A percentile compares a stretch with the other conserved stretches of the same genome.
phyloP scores from a whole-genome alignment of 371 early-diverging fungal genomes.

The Fennellomyces sp. region DNA sequence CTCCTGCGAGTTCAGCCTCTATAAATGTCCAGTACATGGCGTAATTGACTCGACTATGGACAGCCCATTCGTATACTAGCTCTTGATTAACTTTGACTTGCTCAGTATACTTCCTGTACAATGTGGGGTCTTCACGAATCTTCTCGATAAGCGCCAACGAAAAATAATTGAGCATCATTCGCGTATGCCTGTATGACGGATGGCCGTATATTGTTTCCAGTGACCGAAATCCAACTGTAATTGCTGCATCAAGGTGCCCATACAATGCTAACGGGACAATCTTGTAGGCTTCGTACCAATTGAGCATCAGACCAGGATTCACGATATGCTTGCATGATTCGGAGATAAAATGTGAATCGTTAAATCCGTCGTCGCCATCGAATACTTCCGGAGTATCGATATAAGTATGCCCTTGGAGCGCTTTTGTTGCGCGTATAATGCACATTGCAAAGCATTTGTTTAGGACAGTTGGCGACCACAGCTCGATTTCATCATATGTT shows the following conservation, averaged over 20 bases:
- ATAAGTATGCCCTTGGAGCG: conserved; percentile 43
- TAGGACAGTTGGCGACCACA: conserved; percentile 36
- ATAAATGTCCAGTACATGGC: conserved; percentile 36
- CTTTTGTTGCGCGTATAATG: conserved; percentile 40
- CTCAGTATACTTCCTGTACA: conserved; percentile 16
- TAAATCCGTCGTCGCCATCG: conserved; percentile 49
- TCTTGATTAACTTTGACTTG: conserved; percentile 33
- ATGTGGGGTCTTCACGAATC: conserved; percentile 10
- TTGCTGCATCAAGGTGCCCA: conserved; percentile 39
- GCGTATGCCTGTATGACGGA: conserved; percentile 40
- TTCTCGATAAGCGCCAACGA: conserved; percentile 42
- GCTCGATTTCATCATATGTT: conserved; percentile 37
- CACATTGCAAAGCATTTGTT: conserved; percentile 34
- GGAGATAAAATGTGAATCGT: conserved; percentile 36
- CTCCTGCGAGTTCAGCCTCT: background rate
- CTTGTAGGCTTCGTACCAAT: conserved; percentile 43
- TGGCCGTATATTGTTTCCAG: conserved; percentile 28
- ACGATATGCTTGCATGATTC: conserved; percentile 34
- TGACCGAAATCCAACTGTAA: conserved; percentile 32
- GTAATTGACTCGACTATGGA: conserved; percentile 29
- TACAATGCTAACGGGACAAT: conserved; percentile 41
- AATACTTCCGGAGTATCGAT: conserved; percentile 26
- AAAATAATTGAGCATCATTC: conserved; percentile 28
- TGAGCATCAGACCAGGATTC: conserved; percentile 30
- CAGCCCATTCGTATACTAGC: conserved; percentile 26